Evolutionary conservation across 129 eudicot genomes (phyloP), one percentile per base, ranked within the genome.

Genomic region (Oenanthe sinensis): DNA sequence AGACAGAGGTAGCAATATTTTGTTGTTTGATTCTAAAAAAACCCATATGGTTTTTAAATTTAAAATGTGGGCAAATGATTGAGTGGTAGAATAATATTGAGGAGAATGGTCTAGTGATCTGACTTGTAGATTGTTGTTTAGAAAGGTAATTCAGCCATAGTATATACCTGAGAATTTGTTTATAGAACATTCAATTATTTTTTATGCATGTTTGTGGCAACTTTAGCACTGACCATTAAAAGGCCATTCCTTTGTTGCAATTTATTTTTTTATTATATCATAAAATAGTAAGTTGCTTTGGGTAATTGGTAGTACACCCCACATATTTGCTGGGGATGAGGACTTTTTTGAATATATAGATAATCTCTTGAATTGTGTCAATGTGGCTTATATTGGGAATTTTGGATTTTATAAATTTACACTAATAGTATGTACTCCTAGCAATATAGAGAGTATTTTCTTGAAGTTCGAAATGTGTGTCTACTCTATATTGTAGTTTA

Each of bases 61-160:
- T 60, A n/a, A 8, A 60, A n/a, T n/a, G n/a, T 60, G 14, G 36
- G 15, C 5, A 24, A n/a, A 58, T n/a, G 6, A 58, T 20, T 20
- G 28, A 55, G 28, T 20, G 12, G 63, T n/a, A 58, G 33, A 60
- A n/a, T 9, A 60, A 50, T 60, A 24, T 60, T 3, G 3, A n/a
- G 33, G 33, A 71, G 24, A 71, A 19, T 42, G 10, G 30, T 37
- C 48, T 14, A 40, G 75, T 40, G 20, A 68, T 71, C 50, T 71
- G 49, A 42, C 75, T 49, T 71, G 26, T 40, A 40, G 48, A 69
- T 69, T 69, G 75, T 42, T 71, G 75, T 37, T 71, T 71, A 19
- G 48, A 71, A 37, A 39, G 43, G 20, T 70, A 6, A 4, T 70
- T 70, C 2, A 8, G 20, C 0, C 28, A 39, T 71, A 8, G 26